Base-by-base conservation (phyloP, 2,329 filamentous ascomycete genomes). In the Herpotrichia juniperi region DNA sequence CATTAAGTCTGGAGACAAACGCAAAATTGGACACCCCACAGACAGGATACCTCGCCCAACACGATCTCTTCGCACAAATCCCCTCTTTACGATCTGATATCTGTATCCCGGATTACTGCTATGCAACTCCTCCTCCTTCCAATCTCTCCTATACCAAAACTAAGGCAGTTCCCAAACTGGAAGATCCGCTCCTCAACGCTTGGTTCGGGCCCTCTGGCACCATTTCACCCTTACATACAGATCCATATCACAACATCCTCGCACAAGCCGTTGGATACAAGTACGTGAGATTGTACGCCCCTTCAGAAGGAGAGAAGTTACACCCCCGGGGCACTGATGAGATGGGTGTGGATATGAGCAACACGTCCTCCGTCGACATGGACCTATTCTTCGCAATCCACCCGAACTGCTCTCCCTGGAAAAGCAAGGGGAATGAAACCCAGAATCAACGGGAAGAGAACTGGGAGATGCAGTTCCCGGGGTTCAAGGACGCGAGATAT, bases 191-290 rank as follows among this genome's bases (percentile, higher is more conserved):
- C 37, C 80, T 96, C 16, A 96, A 97, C 73, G 92, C 91, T 7
- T 99, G 94, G 94, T 88, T 97, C 57, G 94, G 94, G 0, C 94
- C 94, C 0, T 79, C 86, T 0, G 87, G 86, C 44, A 97, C 94
- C 0, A 93, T 96, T 57, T 96, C 92, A 1, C 94, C 94, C 1
- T 79, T 97, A 1, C 94, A 99, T 72, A 96, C 91, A 1, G 94
- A 97, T 66, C 91, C 90, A 1, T 96, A 97, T 71, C 91, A 97
- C 69, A 97, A 97, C 67, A 84, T 97, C 42, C 83, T 97, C 4
- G 87, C 87, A 21, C 94, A 97, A 72, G 89, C 96, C 0, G 90
- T 96, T 0, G 94, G 94, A 0, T 81, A 84, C 51, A 99, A 99
- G 74, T 97, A 97, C 72, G 78, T 97, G n/a, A 83, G 94, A 1